Evolutionary conservation across 805 yeast species (phyloP).

Genomic region (Candida insectalens): DNA sequence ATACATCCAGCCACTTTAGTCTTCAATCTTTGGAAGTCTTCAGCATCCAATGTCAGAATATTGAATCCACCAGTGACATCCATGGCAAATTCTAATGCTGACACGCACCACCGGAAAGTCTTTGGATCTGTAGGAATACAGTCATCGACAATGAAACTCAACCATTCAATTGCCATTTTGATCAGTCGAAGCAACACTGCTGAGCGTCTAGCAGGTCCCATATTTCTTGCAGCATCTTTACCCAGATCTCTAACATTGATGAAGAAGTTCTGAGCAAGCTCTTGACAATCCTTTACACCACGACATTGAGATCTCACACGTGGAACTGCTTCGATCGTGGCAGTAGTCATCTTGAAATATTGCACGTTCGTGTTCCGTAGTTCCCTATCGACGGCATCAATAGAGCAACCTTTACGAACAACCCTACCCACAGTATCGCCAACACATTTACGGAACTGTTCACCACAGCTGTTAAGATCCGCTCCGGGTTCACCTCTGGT

Average conservation of each 20-base stretch:
- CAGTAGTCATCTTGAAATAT: conserved; percentile 57
- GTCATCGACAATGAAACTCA: conserved; percentile 85
- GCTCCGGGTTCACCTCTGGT: conserved; percentile 59
- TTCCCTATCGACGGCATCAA: conserved; percentile 65
- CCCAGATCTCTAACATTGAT: conserved; percentile 77
- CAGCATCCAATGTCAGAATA: conserved; percentile 69
- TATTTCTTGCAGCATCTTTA: conserved; percentile 52
- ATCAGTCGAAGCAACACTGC: conserved; percentile 64
- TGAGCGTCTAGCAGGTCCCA: conserved; percentile 55
- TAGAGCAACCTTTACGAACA: conserved; percentile 59
- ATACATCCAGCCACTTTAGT: conserved; percentile 88
- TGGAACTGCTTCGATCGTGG: conserved; percentile 53
- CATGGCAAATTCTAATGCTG: conserved; percentile 94
- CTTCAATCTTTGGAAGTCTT: conserved; percentile 62
- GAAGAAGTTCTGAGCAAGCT: conserved; percentile 63
- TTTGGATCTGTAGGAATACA: conserved; percentile 86
- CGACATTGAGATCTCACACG: conserved; percentile 43
- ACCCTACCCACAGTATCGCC: conserved; percentile 43
- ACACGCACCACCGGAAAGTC: conserved; percentile 93
- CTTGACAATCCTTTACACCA: conserved; percentile 58
- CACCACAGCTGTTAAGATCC: conserved; percentile 43
- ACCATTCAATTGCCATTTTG: conserved; percentile 79
- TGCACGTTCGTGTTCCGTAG: conserved; percentile 54
- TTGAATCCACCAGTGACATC: conserved; percentile 86
- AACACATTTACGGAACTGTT: conserved; percentile 45